These are phyloP conservation scores for Fistulifera pelliculosa DNA, from an alignment of 108 stramenopile genomes.

Conservation along the genomic window DNA sequence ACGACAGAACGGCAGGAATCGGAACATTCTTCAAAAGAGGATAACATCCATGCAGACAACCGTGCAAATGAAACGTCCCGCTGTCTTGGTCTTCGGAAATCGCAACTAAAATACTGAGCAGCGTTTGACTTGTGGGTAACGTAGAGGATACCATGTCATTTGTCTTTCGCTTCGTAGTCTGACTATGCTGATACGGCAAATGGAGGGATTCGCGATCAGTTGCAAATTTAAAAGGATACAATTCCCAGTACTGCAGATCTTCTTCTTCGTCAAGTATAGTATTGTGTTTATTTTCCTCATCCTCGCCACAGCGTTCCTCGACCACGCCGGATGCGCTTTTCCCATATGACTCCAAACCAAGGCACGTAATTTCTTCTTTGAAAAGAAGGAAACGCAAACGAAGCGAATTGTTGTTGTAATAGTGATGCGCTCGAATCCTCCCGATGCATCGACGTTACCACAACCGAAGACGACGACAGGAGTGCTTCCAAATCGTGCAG, in stretches of 20 bases:
- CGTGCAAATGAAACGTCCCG: conserved; percentile 14
- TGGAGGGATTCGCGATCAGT: conserved; percentile 15
- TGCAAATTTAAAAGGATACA: background rate
- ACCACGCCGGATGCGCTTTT: background rate
- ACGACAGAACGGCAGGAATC: background rate
- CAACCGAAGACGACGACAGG: too few relatives aligned
- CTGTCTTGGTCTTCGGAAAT: conserved; percentile 32
- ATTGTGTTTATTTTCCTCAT: background rate
- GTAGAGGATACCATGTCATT: conserved; percentile 7
- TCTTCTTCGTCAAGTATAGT: background rate
- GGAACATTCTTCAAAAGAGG: conserved; percentile 15
- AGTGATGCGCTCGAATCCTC: background rate
- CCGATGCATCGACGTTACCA: too few relatives aligned
- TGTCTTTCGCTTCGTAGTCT: background rate
- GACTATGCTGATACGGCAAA: background rate
- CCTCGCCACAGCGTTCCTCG: background rate
- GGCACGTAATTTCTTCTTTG: background rate
- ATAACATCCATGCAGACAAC: conserved; percentile 73
- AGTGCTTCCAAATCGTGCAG: too few relatives aligned
- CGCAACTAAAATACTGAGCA: conserved; percentile 58
- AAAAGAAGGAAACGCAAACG: background rate
- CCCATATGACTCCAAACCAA: background rate
- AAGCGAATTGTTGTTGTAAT: background rate
- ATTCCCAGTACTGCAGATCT: background rate
- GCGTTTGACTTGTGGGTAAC: conserved; percentile 31